A percentile compares a stretch with the other conserved stretches of the same genome.
phyloP scores from a whole-genome alignment of 2,329 filamentous ascomycete genomes.

The Penicillium brevicompactum region DNA sequence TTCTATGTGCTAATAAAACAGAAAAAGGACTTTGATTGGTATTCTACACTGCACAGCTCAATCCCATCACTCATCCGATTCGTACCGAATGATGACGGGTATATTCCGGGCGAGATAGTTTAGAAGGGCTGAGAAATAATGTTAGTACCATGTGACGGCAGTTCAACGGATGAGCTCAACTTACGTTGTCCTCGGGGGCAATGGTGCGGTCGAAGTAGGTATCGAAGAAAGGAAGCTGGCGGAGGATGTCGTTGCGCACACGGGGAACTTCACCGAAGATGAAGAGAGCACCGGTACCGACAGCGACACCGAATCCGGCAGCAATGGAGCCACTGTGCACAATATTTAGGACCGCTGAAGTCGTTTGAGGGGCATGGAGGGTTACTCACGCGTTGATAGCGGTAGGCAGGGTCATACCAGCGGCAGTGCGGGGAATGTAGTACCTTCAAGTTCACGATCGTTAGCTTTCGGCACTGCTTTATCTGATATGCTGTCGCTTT shows the following conservation, averaged over 20 bases:
- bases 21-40: conserved; percentile 30
- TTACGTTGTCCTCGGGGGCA: conserved; percentile 64
- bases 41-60: conserved; percentile 40
- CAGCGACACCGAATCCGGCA: conserved; percentile 58
- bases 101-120: conserved; percentile 24
- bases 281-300: conserved; percentile 63
- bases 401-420: conserved; percentile 50
- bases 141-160: conserved; percentile 21
- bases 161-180: conserved; percentile 17
- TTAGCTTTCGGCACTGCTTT: conserved; percentile 8
- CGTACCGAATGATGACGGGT: conserved; percentile 10
- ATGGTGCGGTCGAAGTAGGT: conserved; percentile 60
- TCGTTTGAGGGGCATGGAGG: too few species aligned
- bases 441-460: conserved; percentile 43
- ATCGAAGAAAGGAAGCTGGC: conserved; percentile 61
- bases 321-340: conserved; percentile 48
- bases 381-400: conserved; percentile 50
- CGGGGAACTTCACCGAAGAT: conserved; percentile 67
- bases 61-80: conserved; percentile 15
- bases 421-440: conserved; percentile 50
- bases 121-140: conserved; percentile 37
- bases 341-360: conserved; percentile 23
- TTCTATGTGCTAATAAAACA: conserved; percentile 42
- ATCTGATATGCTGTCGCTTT: neutral
- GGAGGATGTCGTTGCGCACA: conserved; percentile 64